Percentiles rank a stretch among this genome's conserved stretches.
Conservation (phyloP, 352 stramenopile genomes). For the Globisporangium nunn region DNA sequence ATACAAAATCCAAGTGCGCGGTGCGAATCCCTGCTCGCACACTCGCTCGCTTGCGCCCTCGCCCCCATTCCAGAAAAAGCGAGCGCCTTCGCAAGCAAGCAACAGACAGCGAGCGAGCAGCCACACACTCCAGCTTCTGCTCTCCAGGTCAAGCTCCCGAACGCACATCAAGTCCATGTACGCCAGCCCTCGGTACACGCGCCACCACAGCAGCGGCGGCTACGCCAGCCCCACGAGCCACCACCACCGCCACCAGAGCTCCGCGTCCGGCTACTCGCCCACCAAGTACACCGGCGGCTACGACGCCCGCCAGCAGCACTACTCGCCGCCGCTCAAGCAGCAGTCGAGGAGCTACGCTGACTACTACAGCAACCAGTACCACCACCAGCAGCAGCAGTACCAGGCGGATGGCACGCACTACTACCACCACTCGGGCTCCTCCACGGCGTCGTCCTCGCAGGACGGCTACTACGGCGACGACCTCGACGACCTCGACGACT, state of each 20-base stretch:
- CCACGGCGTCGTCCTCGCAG: conserved; percentile 70
- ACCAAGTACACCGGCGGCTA: conserved; percentile 9
- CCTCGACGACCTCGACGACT: conserved; percentile 65
- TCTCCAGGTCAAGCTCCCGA: no score
- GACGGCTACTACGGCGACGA: conserved; percentile 74
- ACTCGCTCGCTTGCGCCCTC: neutral
- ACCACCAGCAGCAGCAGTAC: conserved; percentile 41
- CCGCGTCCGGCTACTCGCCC: conserved; percentile 10
- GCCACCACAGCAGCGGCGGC: conserved; percentile 3
- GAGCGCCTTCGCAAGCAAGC: conserved; percentile 6
- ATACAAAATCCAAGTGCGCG: neutral
- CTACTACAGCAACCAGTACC: conserved; percentile 33
- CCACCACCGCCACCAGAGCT: conserved; percentile 12
- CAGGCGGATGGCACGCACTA: conserved; percentile 37
- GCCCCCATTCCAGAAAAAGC: conserved; percentile 12
- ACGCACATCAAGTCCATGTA: conserved; percentile 3
- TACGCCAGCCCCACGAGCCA: conserved; percentile 9
- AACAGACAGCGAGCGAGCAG: neutral
- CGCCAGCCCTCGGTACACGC: conserved; percentile 12
- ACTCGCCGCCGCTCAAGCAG: conserved; percentile 12
- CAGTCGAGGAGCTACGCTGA: conserved; percentile 20
- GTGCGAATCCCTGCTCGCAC: neutral
- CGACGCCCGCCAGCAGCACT: conserved; percentile 9
- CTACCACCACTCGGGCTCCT: conserved; percentile 69
- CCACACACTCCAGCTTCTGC: no score